phyloP scores from a whole-genome alignment of 139 green algal species.

The Yamagishiella unicocca region DNA sequence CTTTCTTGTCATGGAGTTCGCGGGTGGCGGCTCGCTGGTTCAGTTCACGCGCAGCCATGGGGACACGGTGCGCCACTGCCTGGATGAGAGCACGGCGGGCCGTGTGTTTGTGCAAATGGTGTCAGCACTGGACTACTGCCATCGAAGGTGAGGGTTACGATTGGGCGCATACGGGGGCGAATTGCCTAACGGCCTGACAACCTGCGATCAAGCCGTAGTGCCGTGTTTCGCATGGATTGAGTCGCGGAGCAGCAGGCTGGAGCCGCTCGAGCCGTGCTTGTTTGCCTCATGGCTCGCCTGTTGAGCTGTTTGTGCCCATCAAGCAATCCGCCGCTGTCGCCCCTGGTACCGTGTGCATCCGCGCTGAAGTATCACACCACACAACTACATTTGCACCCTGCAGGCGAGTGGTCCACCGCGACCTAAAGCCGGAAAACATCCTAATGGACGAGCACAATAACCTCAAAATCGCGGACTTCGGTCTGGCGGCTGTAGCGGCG shows the following conservation, averaged over 20 bases:
- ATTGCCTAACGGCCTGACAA: too few relatives aligned
- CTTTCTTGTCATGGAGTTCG: constrained; percentile 88
- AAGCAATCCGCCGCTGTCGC: too few relatives aligned
- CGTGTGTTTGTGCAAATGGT: constrained; percentile 77
- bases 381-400: too few relatives aligned
- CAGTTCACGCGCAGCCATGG: constrained; percentile 54
- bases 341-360: too few relatives aligned
- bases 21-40: constrained; percentile 71
- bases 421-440: constrained; percentile 89
- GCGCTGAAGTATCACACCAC: too few relatives aligned
- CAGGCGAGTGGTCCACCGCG: constrained; percentile 79
- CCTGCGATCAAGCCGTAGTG: too few relatives aligned
- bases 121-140: constrained; percentile 83
- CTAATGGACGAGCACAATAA: constrained; percentile 74
- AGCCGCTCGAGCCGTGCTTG: too few relatives aligned
- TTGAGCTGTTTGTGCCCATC: too few relatives aligned
- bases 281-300: too few relatives aligned
- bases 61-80: not conserved
- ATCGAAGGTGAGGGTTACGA: constrained; percentile 77
- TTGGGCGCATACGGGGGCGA: too few relatives aligned
- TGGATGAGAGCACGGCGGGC: constrained; percentile 71
- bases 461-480: constrained; percentile 84
- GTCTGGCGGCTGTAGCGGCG: constrained; percentile 74
- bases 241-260: too few relatives aligned
- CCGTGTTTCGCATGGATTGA: too few relatives aligned